These are phyloP conservation scores for Lepiota brunneoincarnata DNA, from an alignment of 768 basidiomycete genomes.

Conservation along the genomic window DNA sequence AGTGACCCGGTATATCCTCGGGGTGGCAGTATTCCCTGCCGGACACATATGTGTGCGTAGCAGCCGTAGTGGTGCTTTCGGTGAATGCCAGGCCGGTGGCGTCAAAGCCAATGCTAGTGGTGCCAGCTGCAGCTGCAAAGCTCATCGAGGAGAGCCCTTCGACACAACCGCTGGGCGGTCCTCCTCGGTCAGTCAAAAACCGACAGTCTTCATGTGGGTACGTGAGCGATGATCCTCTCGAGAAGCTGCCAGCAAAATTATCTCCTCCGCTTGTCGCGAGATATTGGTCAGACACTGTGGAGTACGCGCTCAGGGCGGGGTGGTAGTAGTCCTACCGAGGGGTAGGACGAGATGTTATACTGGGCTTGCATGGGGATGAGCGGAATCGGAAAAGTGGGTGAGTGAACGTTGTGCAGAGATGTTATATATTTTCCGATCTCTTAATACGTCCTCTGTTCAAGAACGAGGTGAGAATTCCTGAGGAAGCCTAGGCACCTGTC, in stretches of 20 bases:
- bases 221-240: slow-evolving; percentile 46
- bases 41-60: background rate
- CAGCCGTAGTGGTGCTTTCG: slow-evolving; percentile 25
- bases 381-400: slow-evolving; percentile 31
- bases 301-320: slow-evolving; percentile 15
- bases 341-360: slow-evolving; percentile 27
- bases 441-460: slow-evolving; percentile 36
- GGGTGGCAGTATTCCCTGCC: slow-evolving; percentile 25
- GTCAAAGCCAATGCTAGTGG: slow-evolving; percentile 26
- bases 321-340: slow-evolving; percentile 27
- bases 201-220: slow-evolving; percentile 44
- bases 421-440: slow-evolving; percentile 45
- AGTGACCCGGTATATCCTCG: slow-evolving; percentile 39
- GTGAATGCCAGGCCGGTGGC: slow-evolving; percentile 45
- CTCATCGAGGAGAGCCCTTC: slow-evolving; percentile 10
- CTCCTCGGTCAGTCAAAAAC: slow-evolving; percentile 42
- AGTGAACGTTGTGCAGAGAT: slow-evolving; percentile 27
- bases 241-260: slow-evolving; percentile 39
- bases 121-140: slow-evolving; percentile 8
- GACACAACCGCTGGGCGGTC: slow-evolving; percentile 7
- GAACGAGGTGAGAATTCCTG: slow-evolving; percentile 41
- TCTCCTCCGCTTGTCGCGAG: slow-evolving; percentile 30
- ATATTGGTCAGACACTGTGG: slow-evolving; percentile 27
- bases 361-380: slow-evolving; percentile 35
- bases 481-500: slow-evolving; percentile 42